Base-by-base conservation (phyloP, 75 land plant species). In the Larix kaempferi region DNA sequence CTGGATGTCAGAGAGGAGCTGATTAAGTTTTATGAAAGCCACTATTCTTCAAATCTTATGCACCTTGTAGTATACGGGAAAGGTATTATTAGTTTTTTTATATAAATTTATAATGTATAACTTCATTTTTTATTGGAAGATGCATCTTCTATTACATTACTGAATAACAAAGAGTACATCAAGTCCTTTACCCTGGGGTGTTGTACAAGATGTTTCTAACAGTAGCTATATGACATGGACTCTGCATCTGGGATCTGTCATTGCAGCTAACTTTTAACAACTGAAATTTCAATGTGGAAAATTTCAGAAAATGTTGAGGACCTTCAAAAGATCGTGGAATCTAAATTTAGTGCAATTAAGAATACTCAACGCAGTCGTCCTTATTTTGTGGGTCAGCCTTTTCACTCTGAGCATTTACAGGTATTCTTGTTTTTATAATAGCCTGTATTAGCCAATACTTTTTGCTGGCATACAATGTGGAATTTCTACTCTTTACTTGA, bases 31-130 rank as follows among this genome's bases (percentile, higher is more conserved):
- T 94, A 97, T 84, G 84, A 89, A 62, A 78, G 83, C 23, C 76
- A 92, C 73, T 97, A 97, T 81, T 94, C 99, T 35, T 90, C 99
- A 59, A 97, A 94, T 79, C 88, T 91, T 8, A 97, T 97, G 99
- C 92, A 92, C 76, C 90, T 97, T 58, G 95, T 88, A 59, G 85
- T 97, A 4, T 97, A 97, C 89, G 89, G 88, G 19, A 91, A 88
- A 87, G 98, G 99, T 96, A 41, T 69, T 69, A 22, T 39, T 41
- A 2, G 10, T 69, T 41, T 35, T 69, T 69, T 5, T 69, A 41
- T n/a, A 19, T 52, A 59, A 21, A 75, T 17, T 41, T 56, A 35
- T 15, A 56, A 10, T 75, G n/a, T 19, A 19, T 23, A 19, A 33
- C 15, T 21, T 23, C 74, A 35, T 75, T 19, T 49, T 29, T 49